Base-by-base conservation (phyloP, 2,329 filamentous ascomycete species). In the Colletotrichum sp. region DNA sequence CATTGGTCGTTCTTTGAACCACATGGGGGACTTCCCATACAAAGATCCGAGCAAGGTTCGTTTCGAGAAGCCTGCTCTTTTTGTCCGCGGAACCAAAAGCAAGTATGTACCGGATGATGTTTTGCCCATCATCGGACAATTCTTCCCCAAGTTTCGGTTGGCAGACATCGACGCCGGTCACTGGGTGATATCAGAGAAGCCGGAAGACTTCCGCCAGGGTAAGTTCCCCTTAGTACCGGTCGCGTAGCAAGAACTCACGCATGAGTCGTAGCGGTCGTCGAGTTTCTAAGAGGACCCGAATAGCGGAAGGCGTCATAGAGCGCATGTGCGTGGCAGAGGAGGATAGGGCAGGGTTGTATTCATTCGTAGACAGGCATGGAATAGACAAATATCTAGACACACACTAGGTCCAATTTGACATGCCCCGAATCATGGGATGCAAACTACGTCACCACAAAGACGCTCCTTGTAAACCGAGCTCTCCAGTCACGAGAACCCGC, bases 1-100 rank as follows among this genome's bases (percentile, higher is more conserved):
- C 4, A 87, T 99, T 1, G 92, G 89, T 5, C 87, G 89, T 63
- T 89, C 92, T 0, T 87, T 99, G 55, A 90, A 92, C 78, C 88
- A 94, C 77, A 91, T 98, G 86, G 95, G 94, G 2, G 95, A 97
- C 79, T 99, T 99, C 81, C 96, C 97, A 0, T 98, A 93, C 86
- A 93, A 90, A 78, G 89, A 95, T 79, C 93, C 96, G 0, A 89
- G 90, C n/a, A 84, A 89, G 77, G 85, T 87, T 38, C 89, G 92
- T 30, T 98, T 95, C 81, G 89, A 92, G 79, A 96, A 95, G 77
- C 94, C 93, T 1, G 93, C 95, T 16, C 87, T 98, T 26, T 95
- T 98, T 78, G 89, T 98, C 8, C 86, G 95, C 69, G 95, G 95
- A 21, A 96, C 93, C 1, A 87, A 89, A 83, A 96, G 94, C 84